Evolutionary conservation across 1,284 basidiomycete species (phyloP).

Genomic region (Pterulicium gracile): DNA sequence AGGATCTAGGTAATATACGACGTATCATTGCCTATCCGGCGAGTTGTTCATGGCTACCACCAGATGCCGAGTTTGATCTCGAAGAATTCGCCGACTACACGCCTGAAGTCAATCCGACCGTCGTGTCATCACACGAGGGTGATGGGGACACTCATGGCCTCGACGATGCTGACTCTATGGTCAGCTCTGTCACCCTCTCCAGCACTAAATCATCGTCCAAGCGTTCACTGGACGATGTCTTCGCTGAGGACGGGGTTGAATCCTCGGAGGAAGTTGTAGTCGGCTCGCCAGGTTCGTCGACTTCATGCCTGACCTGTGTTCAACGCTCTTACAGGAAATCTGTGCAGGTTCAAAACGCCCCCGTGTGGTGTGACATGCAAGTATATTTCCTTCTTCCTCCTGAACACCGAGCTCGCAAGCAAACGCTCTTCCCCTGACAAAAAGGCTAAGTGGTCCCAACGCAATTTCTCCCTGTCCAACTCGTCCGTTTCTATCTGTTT

Average conservation of each 20-base stretch:
- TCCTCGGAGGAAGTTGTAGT: too few relatives aligned
- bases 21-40: too few relatives aligned
- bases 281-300: neutral
- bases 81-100: neutral
- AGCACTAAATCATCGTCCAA: neutral
- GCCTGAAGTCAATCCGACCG: too few relatives aligned
- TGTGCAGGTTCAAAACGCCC: neutral
- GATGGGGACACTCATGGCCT: too few relatives aligned
- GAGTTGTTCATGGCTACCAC: neutral
- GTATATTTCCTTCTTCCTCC: constrained; percentile 1
- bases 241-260: neutral
- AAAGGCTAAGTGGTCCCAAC: too few relatives aligned
- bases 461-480: too few relatives aligned
- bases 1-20: neutral
- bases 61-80: neutral
- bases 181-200: neutral
- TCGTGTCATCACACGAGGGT: too few relatives aligned
- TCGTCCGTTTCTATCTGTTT: too few relatives aligned
- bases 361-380: neutral
- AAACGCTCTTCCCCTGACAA: too few relatives aligned
- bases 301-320: neutral
- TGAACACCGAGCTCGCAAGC: too few relatives aligned
- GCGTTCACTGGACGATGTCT: neutral
- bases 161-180: neutral
- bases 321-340: neutral